Evolutionary conservation across 2,329 filamentous ascomycete species (phyloP).

Genomic region (Arachnopeziza araneosa): DNA sequence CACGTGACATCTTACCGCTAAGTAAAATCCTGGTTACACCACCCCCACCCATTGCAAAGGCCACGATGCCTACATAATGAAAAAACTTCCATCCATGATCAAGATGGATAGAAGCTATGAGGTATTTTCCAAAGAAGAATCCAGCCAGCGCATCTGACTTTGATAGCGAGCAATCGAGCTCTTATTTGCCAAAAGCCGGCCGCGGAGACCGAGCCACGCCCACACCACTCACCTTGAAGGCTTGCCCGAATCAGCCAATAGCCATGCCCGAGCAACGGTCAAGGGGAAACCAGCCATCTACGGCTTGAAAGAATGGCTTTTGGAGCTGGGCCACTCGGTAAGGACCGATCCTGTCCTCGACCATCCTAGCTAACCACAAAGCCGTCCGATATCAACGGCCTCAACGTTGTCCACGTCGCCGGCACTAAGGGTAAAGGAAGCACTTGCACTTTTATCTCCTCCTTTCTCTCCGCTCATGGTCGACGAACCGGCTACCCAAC

Average conservation of each 20-base stretch:
- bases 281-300: background rate
- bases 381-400: constrained; percentile 12
- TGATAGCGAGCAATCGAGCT: background rate
- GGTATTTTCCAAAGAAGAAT: background rate
- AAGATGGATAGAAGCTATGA: constrained; percentile 1
- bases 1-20: background rate
- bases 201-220: background rate
- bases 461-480: constrained; percentile 50
- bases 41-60: background rate
- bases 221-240: background rate
- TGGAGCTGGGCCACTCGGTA: constrained; percentile 1
- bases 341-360: background rate
- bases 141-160: background rate
- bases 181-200: background rate
- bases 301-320: background rate
- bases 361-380: background rate
- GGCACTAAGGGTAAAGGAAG: constrained; percentile 71
- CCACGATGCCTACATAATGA: background rate
- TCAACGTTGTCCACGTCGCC: constrained; percentile 63
- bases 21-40: background rate
- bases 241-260: background rate
- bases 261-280: background rate
- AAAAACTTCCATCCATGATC: background rate
- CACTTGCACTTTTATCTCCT: constrained; percentile 60
- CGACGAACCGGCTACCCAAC: constrained; percentile 17